Evolutionary conservation across 352 stramenopile species (phyloP).

Genomic region (Globisporangium barbulae): DNA sequence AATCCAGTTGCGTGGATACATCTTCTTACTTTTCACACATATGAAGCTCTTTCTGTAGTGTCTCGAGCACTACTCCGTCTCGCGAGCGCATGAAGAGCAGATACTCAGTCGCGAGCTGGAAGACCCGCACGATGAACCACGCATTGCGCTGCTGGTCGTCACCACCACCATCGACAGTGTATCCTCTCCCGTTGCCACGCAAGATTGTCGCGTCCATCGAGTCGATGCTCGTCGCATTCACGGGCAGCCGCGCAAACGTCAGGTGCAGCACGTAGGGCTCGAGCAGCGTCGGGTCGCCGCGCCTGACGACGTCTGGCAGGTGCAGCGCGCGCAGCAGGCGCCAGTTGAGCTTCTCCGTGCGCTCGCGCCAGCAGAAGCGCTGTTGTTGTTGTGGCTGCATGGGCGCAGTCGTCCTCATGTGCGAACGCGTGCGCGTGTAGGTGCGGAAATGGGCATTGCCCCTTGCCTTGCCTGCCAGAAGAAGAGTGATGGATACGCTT

Average conservation of each 20-base stretch:
- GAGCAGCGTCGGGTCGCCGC: constrained; percentile 51
- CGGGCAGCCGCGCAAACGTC: constrained; percentile 63
- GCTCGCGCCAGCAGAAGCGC: constrained; percentile 77
- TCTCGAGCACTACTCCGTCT: constrained; percentile 50
- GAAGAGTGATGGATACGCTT: constrained; percentile 12
- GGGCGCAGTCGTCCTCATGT: background rate
- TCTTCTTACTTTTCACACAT: constrained; percentile 23
- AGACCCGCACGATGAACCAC: constrained; percentile 66
- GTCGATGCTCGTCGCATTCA: background rate
- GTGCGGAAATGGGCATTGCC: constrained; percentile 1
- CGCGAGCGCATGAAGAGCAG: constrained; percentile 61
- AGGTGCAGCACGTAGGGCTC: constrained; percentile 71
- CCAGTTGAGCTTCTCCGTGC: constrained; percentile 73
- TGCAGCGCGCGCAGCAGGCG: constrained; percentile 49
- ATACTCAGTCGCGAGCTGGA: constrained; percentile 79
- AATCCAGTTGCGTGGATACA: background rate
- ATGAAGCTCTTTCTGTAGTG: constrained; percentile 43
- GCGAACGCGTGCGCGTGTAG: background rate
- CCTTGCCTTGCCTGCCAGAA: background rate
- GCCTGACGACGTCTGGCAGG: constrained; percentile 43
- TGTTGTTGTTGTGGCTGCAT: constrained; percentile 9
- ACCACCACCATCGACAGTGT: background rate
- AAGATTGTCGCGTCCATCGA: background rate
- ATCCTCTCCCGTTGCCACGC: background rate
- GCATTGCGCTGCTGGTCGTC: constrained; percentile 31